Conservation (phyloP, 1,139 yeast species). For the Saccharomyces hybrid region DNA sequence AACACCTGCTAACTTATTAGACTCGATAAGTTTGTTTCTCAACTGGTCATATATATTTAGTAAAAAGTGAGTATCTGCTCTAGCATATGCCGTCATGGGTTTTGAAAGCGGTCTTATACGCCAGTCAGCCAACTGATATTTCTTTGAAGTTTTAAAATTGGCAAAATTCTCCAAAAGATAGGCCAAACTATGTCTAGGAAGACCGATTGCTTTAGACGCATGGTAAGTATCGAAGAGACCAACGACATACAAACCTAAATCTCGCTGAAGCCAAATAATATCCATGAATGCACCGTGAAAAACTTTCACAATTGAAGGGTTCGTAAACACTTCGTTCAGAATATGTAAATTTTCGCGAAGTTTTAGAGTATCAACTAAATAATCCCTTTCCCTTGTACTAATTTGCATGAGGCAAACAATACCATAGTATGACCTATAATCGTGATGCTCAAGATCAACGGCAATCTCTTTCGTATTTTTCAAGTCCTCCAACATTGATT, state of each 20-base stretch:
- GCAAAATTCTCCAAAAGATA: constrained; percentile 76
- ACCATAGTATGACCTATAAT: constrained; percentile 82
- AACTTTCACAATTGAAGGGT: constrained; percentile 76
- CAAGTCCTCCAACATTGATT: constrained; percentile 49
- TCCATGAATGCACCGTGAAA: constrained; percentile 98
- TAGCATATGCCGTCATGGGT: constrained; percentile 79
- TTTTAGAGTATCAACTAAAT: constrained; percentile 71
- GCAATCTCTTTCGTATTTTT: constrained; percentile 59
- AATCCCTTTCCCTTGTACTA: constrained; percentile 72
- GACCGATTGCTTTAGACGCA: constrained; percentile 72
- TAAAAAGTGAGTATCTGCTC: constrained; percentile 91
- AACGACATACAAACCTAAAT: constrained; percentile 84
- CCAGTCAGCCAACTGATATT: constrained; percentile 97
- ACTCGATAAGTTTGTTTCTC: constrained; percentile 52
- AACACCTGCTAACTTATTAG: constrained; percentile 51
- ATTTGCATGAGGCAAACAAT: constrained; percentile 92
- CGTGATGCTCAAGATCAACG: constrained; percentile 97
- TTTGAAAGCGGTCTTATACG: constrained; percentile 75
- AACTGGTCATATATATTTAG: constrained; percentile 73
- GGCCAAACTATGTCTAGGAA: constrained; percentile 80
- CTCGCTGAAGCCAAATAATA: constrained; percentile 94
- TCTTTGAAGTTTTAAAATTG: constrained; percentile 80
- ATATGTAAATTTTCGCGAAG: constrained; percentile 63
- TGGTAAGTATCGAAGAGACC: constrained; percentile 88
- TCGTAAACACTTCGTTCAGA: constrained; percentile 68